A percentile compares a stretch with the other conserved stretches of the same genome.
These are phyloP conservation scores for Gossypium davidsonii DNA, from an alignment of 441 rosid species.

Conservation along the genomic window DNA sequence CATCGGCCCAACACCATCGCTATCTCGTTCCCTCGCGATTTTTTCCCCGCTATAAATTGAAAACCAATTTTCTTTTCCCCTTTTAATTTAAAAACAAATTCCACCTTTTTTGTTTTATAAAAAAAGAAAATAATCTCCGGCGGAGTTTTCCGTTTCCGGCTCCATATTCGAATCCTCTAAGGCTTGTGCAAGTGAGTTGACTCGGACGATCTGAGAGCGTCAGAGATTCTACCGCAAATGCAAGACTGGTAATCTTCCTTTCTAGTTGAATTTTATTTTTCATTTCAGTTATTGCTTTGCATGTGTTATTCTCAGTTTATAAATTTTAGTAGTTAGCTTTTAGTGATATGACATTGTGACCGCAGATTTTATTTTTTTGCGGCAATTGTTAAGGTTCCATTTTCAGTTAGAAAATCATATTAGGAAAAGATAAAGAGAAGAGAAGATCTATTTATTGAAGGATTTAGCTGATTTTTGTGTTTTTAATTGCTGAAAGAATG, in stretches of 20 bases:
- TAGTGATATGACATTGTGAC: neutral
- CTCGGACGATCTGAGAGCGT: conserved; percentile 31
- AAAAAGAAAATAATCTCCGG: conserved; percentile 21
- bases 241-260: conserved; percentile 27
- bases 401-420: neutral
- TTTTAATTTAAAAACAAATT: neutral
- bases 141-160: conserved; percentile 20
- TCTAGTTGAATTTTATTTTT: neutral
- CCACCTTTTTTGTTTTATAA: neutral
- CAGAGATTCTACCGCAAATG: conserved; percentile 15
- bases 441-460: neutral
- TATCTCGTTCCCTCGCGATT: neutral
- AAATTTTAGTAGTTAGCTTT: neutral
- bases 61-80: neutral
- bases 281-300: neutral
- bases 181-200: conserved; percentile 24
- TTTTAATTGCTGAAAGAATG: neutral
- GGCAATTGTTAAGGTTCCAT: neutral
- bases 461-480: neutral
- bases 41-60: conserved; percentile 4
- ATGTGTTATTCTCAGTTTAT: neutral
- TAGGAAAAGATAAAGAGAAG: neutral
- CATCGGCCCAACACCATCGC: conserved; percentile 19
- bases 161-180: conserved; percentile 28
- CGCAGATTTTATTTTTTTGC: neutral